These are phyloP conservation scores for Epichloe sp. DNA, from an alignment of 2,329 filamentous ascomycete genomes.

Conservation along the genomic window DNA sequence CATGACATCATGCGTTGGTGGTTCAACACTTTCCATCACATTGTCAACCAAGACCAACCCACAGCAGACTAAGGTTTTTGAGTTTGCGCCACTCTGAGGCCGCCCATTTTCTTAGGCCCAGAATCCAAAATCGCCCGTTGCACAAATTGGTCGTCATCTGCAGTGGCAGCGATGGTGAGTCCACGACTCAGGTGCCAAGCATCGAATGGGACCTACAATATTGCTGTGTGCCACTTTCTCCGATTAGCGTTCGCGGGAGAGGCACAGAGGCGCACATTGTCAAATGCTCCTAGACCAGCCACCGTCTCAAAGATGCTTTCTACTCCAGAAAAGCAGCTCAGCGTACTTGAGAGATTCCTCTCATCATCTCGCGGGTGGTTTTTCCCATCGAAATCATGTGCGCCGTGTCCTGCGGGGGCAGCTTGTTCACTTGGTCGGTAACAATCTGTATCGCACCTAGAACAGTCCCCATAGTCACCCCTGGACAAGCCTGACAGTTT, in stretches of 20 bases:
- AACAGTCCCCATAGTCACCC: background rate
- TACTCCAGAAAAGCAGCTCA: background rate
- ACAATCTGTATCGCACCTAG: background rate
- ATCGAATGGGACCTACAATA: background rate
- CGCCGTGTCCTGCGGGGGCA: background rate
- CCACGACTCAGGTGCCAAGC: too few species aligned
- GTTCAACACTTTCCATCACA: too few species aligned
- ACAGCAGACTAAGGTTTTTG: background rate
- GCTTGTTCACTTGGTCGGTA: background rate
- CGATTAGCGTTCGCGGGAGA: conserved; percentile 2
- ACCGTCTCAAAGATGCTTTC: background rate
- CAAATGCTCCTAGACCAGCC: conserved; percentile 1
- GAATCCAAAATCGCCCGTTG: background rate
- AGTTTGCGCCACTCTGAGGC: conserved; percentile 3
- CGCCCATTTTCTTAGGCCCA: background rate
- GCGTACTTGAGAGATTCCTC: background rate
- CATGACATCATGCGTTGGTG: too few species aligned
- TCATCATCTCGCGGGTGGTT: background rate
- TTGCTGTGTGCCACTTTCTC: background rate
- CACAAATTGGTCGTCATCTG: background rate
- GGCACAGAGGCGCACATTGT: conserved; percentile 5
- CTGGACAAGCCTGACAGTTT: background rate
- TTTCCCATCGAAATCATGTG: background rate
- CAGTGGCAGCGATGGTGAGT: too few species aligned
- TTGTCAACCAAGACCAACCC: too few species aligned